Evolutionary conservation across 208 protist genomes (phyloP), one percentile per base, ranked within the genome.

Genomic region (Trypanosoma melophagium): DNA sequence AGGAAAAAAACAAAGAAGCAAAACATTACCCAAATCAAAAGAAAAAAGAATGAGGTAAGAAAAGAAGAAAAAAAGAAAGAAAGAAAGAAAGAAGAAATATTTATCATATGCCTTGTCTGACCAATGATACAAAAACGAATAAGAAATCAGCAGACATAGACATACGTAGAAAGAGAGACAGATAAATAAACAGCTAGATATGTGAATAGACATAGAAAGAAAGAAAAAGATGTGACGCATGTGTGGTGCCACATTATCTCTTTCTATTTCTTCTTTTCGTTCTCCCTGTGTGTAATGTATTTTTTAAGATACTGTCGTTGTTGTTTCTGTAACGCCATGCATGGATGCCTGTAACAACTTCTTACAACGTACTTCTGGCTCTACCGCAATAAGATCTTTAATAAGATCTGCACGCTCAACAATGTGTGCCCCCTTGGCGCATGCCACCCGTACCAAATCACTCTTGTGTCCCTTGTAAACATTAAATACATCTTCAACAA

Each of bases 371-470:
- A 84, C 90, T 62, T 93, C 86, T 19, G 87, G 87, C 50, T 96
- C 87, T 9, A 70, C 61, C 21, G 59, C 67, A 49, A 94, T 80
- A 14, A 96, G 74, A 54, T 87, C 50, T 60, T 92, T 72, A 24
- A 96, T 78, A 47, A 93, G 66, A 63, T 92, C 90, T 51, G 81
- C 76, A 7, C 84, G 77, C 49, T 80, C 84, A 24, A 92, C 65
- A 77, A 93, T 86, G 47, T 89, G 81, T 3, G 87, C 90, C 1
- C 85, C 90, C 57, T 93, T 96, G 19, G 87, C 90, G 54, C 90
- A 96, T 25, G 90, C 90, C 3, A 96, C 86, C 13, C 90, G 90
- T 40, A 96, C 79, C 21, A 96, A 58, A 61, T 96, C 90, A 70
- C 85, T 92, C 14, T 78, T 84, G 65, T 96, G 87, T 35, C 31